Evolutionary conservation across 2,329 filamentous ascomycete genomes (phyloP).

Genomic region (Triangularia verruculosa): DNA sequence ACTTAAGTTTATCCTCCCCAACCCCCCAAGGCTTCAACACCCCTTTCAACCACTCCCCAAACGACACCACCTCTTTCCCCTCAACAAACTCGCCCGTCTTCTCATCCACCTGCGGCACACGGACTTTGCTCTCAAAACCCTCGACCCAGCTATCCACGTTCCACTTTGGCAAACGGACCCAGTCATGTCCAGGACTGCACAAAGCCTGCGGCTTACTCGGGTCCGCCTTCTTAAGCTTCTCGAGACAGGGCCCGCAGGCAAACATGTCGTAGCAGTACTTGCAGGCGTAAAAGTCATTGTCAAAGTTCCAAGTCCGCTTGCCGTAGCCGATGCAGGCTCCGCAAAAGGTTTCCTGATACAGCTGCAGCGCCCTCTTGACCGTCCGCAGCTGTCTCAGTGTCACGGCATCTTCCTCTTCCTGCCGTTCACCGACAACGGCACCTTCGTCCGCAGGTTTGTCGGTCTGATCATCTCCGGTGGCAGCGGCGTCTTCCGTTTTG

Average conservation of each 20-base stretch:
- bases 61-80: background rate
- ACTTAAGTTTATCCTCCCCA: background rate
- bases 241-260: background rate
- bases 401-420: background rate
- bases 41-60: background rate
- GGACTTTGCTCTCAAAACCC: background rate
- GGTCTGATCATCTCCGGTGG: background rate
- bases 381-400: background rate
- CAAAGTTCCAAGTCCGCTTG: background rate
- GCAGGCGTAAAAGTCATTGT: background rate
- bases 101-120: background rate
- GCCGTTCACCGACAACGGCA: background rate
- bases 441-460: background rate
- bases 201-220: too few species aligned
- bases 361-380: background rate
- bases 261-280: background rate
- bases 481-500: background rate
- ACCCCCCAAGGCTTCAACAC: constrained; percentile 1
- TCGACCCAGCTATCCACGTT: background rate
- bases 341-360: background rate
- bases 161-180: background rate
- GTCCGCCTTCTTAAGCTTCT: background rate
- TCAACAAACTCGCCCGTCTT: background rate
- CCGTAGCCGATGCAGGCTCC: background rate
- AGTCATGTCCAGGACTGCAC: background rate